Percentiles rank a stretch among this genome's conserved stretches.
phyloP scores from a whole-genome alignment of 352 stramenopile genomes.

The Globisporangium abappressorium region DNA sequence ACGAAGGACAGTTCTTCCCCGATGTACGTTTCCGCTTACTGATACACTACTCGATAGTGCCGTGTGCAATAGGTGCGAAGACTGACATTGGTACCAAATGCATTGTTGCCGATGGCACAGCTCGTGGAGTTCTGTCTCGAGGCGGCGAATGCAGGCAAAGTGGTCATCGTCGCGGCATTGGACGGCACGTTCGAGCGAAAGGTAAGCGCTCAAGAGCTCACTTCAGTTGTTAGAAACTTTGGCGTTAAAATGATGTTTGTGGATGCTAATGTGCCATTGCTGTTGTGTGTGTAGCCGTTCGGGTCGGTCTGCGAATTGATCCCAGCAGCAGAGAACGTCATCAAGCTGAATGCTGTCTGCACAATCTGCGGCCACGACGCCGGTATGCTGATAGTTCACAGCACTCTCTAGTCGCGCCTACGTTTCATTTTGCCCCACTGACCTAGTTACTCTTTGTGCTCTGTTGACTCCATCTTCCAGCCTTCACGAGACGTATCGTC shows the following conservation, averaged over 20 bases:
- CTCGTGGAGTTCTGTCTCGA: constrained; percentile 74
- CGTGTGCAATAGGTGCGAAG: background rate
- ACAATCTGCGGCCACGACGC: constrained; percentile 73
- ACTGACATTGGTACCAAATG: background rate
- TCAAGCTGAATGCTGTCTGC: constrained; percentile 85
- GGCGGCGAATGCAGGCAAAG: constrained; percentile 66
- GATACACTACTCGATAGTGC: background rate
- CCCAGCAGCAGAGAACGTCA: constrained; percentile 68
- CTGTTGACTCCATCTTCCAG: no score
- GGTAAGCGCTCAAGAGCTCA: constrained; percentile 19
- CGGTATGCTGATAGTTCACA: constrained; percentile 24
- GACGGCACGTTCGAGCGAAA: constrained; percentile 79
- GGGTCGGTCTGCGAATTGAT: constrained; percentile 70
- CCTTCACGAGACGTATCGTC: constrained; percentile 64
- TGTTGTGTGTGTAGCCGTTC: constrained; percentile 47
- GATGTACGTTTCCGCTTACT: constrained; percentile 37
- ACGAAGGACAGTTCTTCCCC: constrained; percentile 86
- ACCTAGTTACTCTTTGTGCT: no score
- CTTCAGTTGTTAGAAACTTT: background rate
- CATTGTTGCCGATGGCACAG: constrained; percentile 31
- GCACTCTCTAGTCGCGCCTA: background rate
- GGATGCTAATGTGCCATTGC: background rate
- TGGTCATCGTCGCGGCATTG: constrained; percentile 75
- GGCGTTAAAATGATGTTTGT: background rate
- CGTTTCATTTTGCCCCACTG: no score